Base-by-base conservation (phyloP, 768 basidiomycete species). In the Russula sp. region DNA sequence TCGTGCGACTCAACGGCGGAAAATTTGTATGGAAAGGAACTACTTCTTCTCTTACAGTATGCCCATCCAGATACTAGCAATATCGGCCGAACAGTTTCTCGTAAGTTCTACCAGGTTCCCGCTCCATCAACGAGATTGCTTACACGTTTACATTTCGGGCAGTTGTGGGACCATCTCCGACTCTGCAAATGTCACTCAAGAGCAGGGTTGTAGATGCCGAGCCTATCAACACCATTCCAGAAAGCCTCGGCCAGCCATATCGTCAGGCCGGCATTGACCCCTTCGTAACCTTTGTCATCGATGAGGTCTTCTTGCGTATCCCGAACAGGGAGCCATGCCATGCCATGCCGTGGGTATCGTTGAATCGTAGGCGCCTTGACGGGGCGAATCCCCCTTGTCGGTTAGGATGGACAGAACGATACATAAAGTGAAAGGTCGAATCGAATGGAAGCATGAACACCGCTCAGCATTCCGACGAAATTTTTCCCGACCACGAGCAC, bases 241-340 rank as follows among this genome's bases (percentile, higher is more conserved):
- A 95, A 62, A 78, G 78, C 48, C 77, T 95, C 5, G 94, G 94
- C 0, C 86, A 89, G 52, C 87, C 89, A 8, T 88, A 92, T 68
- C 84, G 94, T 24, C 74, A 86, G 18, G 87, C 89, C 1, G 94
- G 94, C 0, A 84, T 95, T 60, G 84, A 79, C 0, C 92, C 94
- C 0, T 96, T 90, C 75, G 80, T 87, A 13, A 77, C 82, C n/a
- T 98, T 96, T 72, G 89, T 95, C 60, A 76, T 96, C 65, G 94
- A 98, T 70, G 90, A 89, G 53, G 91, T 98, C 3, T 90, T 98
- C 67, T 81, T 87, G 36, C 86, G 87, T 57, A 87, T 92, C 49
- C 80, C 85, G 16, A 81, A 79, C 57, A 81, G 94, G 51, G 92
- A 90, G 64, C n/a, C n/a, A n/a, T n/a, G 34, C 44, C 34, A 60